Conservation (phyloP, 2,329 filamentous ascomycete species). For the Daldinia eschscholtzii region DNA sequence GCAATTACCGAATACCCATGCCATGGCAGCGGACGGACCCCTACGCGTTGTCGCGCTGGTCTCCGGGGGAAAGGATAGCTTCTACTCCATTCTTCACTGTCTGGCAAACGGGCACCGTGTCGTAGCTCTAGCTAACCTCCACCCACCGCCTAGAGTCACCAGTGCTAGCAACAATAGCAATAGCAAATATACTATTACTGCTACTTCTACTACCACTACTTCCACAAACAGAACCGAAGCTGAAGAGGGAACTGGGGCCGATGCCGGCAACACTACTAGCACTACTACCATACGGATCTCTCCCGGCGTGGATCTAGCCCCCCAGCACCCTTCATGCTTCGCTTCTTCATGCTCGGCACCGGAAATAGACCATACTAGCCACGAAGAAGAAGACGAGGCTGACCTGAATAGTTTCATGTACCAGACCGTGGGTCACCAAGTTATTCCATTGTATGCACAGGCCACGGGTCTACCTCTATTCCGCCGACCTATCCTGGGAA, state of each 20-base stretch:
- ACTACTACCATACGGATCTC: slow-evolving; percentile 24
- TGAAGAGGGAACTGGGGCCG: slow-evolving; percentile 18
- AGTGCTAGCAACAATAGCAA: slow-evolving; percentile 5
- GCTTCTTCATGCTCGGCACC: slow-evolving; percentile 25
- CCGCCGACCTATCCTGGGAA: slow-evolving; percentile 79
- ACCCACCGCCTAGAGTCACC: slow-evolving; percentile 63
- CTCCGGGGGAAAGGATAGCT: slow-evolving; percentile 96
- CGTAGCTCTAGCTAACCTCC: slow-evolving; percentile 89
- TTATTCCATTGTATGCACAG: slow-evolving; percentile 85
- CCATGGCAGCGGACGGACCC: slow-evolving; percentile 59
- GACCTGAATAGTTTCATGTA: slow-evolving; percentile 99
- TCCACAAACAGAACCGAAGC: slow-evolving; percentile 19
- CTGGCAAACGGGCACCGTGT: slow-evolving; percentile 85
- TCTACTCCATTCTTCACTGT: slow-evolving; percentile 93
- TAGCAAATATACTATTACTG: slow-evolving; percentile 13
- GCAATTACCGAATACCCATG: slow-evolving; percentile 13
- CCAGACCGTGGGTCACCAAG: slow-evolving; percentile 91
- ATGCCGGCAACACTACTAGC: slow-evolving; percentile 22
- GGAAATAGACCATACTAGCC: slow-evolving; percentile 47
- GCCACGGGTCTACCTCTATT: slow-evolving; percentile 88
- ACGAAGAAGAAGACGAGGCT: slow-evolving; percentile 59
- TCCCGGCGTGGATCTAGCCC: slow-evolving; percentile 25
- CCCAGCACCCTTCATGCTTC: slow-evolving; percentile 26
- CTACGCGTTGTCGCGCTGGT: slow-evolving; percentile 90
- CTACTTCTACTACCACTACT: neutral